Percentiles rank a stretch among this genome's conserved stretches.
Conservation (phyloP, 345 rosid genomes). For the Salix suchowensis region DNA sequence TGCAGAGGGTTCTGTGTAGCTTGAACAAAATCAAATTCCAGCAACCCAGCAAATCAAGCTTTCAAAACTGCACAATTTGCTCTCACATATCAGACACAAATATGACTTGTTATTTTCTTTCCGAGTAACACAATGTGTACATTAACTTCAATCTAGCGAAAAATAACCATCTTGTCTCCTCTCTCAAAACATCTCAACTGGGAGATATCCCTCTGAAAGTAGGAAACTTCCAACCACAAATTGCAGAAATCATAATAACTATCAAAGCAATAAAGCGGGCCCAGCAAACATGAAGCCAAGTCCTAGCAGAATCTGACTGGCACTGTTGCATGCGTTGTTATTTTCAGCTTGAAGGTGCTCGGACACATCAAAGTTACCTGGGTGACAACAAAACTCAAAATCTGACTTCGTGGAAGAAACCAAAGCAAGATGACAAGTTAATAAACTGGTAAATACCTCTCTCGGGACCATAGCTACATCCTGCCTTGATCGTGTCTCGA, state of each 20-base stretch:
- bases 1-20: neutral
- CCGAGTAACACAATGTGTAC: neutral
- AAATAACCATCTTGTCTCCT: neutral
- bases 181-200: neutral
- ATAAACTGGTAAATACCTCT: constrained; percentile 8
- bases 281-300: constrained; percentile 33
- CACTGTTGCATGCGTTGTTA: constrained; percentile 27
- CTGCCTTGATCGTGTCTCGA: constrained; percentile 57
- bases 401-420: neutral
- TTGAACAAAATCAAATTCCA: neutral
- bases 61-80: neutral
- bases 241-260: neutral
- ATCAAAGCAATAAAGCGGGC: constrained; percentile 23
- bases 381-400: neutral
- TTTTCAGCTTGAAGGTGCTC: constrained; percentile 55
- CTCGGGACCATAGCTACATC: constrained; percentile 59
- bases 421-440: neutral
- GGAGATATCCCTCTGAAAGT: neutral
- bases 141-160: neutral
- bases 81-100: neutral
- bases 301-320: constrained; percentile 24
- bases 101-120: neutral
- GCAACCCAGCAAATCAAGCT: neutral
- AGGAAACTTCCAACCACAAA: neutral
- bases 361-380: constrained; percentile 66